Evolutionary conservation across 139 green algal genomes (phyloP).

Genomic region (Edaphochlamys debaryana): DNA sequence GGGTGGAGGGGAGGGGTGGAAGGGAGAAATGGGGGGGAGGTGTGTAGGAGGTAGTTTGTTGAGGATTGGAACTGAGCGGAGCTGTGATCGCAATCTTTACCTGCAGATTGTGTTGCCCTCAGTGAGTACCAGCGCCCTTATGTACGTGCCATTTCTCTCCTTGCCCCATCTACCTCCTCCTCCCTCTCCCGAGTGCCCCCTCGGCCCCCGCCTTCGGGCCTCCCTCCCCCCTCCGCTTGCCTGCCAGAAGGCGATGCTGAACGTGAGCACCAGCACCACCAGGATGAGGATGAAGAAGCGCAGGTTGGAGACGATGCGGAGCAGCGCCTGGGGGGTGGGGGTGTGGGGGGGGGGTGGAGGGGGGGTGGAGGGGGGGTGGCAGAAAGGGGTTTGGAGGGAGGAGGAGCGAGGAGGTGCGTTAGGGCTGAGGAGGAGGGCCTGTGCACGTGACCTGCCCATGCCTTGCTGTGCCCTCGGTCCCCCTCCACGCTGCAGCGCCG

Average conservation of each 20-base stretch:
- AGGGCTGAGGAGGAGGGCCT: no score
- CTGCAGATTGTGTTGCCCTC: background rate
- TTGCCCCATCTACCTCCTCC: no score
- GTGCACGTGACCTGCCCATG: no score
- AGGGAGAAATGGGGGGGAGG: background rate
- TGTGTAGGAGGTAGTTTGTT: background rate
- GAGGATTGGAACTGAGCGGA: no score
- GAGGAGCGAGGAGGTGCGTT: background rate
- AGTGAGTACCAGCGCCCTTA: background rate
- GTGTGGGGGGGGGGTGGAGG: background rate
- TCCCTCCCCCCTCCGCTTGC: background rate
- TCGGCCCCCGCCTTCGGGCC: background rate
- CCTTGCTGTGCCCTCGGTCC: no score
- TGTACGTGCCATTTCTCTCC: background rate
- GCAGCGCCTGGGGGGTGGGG: background rate
- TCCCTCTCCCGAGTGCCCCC: no score
- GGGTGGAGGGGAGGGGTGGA: background rate
- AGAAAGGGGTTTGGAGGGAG: background rate
- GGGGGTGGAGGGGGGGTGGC: no score
- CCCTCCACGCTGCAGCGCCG: no score
- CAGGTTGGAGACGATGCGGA: constrained; percentile 19
- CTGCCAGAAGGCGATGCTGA: constrained; percentile 35
- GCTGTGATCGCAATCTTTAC: background rate
- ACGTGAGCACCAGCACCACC: constrained; percentile 30
- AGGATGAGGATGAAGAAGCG: constrained; percentile 31